phyloP scores from a whole-genome alignment of 495 filamentous ascomycete species.

The Cercophora newfieldiana region DNA sequence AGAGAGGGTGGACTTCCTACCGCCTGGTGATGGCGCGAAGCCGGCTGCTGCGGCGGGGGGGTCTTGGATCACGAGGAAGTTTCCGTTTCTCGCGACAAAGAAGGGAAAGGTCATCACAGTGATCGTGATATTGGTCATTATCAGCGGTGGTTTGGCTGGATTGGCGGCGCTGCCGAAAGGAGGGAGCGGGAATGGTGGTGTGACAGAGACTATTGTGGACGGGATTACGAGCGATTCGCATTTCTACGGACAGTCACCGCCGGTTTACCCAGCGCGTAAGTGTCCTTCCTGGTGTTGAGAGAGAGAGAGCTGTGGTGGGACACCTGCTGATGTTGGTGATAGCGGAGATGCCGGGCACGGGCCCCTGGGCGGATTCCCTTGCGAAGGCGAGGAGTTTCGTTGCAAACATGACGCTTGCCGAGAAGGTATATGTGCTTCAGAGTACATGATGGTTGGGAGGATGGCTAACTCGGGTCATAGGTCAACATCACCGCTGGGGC shows the following conservation, averaged over 20 bases:
- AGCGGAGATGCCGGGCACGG: conserved; percentile 50
- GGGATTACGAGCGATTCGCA: conserved; percentile 43
- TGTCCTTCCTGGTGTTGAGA: conserved; percentile 2
- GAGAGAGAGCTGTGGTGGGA: background rate
- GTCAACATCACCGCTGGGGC: conserved; percentile 55
- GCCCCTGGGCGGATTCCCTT: conserved; percentile 52
- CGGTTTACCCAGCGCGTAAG: conserved; percentile 60
- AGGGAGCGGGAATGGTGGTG: conserved; percentile 4
- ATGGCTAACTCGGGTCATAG: conserved; percentile 21
- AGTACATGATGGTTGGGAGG: background rate
- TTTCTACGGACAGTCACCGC: conserved; percentile 59
- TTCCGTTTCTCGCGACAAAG: conserved; percentile 42
- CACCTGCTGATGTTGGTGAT: conserved; percentile 30
- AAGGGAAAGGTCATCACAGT: conserved; percentile 37
- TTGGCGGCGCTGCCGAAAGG: conserved; percentile 34
- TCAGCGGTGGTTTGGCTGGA: conserved; percentile 38
- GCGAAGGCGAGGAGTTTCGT: conserved; percentile 56
- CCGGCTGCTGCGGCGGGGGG: conserved; percentile 29
- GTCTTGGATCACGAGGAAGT: conserved; percentile 37
- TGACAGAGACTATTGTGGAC: conserved; percentile 6
- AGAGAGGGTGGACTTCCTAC: background rate
- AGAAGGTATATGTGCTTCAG: conserved; percentile 58
- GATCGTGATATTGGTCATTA: conserved; percentile 36
- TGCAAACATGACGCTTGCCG: conserved; percentile 56
- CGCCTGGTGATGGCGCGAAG: background rate